These are phyloP conservation scores for Entrophospora sp. DNA, from an alignment of 192 early-diverging fungal genomes.

Conservation along the genomic window DNA sequence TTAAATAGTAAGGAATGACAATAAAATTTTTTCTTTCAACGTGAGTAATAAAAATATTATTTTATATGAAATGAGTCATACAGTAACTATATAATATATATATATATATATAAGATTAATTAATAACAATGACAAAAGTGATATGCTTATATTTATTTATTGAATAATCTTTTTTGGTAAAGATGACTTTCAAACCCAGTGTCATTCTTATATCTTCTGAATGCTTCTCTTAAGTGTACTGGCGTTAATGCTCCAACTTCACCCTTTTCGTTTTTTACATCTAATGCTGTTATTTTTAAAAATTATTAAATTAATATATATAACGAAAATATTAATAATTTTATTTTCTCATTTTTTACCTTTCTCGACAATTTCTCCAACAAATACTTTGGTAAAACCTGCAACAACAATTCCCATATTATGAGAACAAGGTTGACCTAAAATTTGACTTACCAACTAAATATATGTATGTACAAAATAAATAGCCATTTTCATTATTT, in stretches of 20 bases:
- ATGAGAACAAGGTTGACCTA: conserved; percentile 63
- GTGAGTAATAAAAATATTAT: too few relatives aligned
- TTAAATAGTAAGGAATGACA: too few relatives aligned
- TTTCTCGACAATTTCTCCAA: conserved; percentile 81
- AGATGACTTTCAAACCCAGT: conserved; percentile 16
- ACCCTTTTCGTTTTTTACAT: conserved; percentile 74
- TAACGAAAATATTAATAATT: background rate
- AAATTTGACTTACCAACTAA: conserved; percentile 51
- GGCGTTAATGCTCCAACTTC: conserved; percentile 68
- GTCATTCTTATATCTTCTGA: conserved; percentile 60
- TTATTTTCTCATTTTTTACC: conserved; percentile 25
- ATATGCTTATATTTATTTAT: too few relatives aligned
- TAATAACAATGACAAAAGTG: too few relatives aligned
- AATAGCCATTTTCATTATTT: too few relatives aligned
- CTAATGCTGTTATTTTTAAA: conserved; percentile 42
- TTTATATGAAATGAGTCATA: too few relatives aligned
- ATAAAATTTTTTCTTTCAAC: too few relatives aligned
- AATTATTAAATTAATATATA: too few relatives aligned
- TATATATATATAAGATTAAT: too few relatives aligned
- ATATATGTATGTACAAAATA: too few relatives aligned
- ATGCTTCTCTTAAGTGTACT: conserved; percentile 81
- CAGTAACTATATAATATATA: too few relatives aligned
- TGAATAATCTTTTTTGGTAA: conserved; percentile 27
- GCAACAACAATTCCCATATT: conserved; percentile 76
- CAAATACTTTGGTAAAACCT: conserved; percentile 86